Evolutionary conservation across 2,329 filamentous ascomycete species (phyloP).

Genomic region (Venturiaceae sp.): DNA sequence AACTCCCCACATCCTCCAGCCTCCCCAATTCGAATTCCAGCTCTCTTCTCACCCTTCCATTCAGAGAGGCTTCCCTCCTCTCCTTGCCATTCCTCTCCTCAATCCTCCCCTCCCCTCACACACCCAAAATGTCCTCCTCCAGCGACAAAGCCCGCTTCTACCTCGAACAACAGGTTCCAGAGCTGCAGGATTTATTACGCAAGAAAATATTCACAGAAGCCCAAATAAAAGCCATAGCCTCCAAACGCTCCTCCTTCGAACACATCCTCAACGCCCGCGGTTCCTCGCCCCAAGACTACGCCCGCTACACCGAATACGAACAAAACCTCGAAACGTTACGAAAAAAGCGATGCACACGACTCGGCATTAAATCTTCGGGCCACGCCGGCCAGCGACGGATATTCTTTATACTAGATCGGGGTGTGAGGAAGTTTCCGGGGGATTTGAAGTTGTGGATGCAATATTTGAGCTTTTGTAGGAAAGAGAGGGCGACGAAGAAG

Average conservation of each 20-base stretch:
- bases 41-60: no score
- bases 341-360: conserved; percentile 69
- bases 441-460: conserved; percentile 78
- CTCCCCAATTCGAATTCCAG: neutral
- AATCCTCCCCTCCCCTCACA: neutral
- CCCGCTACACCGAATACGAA: conserved; percentile 68
- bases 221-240: conserved; percentile 80
- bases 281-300: conserved; percentile 66
- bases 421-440: conserved; percentile 73
- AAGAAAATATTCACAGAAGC: conserved; percentile 90
- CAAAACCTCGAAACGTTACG: conserved; percentile 63
- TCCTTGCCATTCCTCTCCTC: no score
- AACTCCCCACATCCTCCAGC: neutral
- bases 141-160: conserved; percentile 94
- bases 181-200: conserved; percentile 83
- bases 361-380: conserved; percentile 60
- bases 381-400: conserved; percentile 72
- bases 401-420: conserved; percentile 82
- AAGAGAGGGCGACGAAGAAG: conserved; percentile 53
- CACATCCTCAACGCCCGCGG: conserved; percentile 81
- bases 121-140: conserved; percentile 60
- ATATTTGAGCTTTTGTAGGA: conserved; percentile 73
- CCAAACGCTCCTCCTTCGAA: conserved; percentile 87
- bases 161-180: conserved; percentile 83
- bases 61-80: no score